phyloP scores from a whole-genome alignment of 73 alveolate species.

The Durusdinium trenchii region DNA sequence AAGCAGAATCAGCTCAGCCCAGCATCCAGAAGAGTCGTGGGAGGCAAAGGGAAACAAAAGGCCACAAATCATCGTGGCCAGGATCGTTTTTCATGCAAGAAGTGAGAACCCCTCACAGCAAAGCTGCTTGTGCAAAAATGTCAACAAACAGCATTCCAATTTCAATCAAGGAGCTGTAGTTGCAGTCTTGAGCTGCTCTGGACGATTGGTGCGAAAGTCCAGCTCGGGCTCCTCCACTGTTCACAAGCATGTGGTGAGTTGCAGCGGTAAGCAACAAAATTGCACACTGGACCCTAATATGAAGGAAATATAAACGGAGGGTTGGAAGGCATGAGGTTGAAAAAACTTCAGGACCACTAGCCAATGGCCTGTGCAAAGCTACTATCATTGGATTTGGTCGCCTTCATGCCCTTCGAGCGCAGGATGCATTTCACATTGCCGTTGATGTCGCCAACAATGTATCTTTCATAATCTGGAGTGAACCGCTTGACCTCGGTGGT shows the following conservation, averaged over 20 bases:
- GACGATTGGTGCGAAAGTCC: constrained; percentile 83
- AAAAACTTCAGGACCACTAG: background rate
- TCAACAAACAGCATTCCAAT: too few species aligned
- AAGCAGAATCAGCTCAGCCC: too few species aligned
- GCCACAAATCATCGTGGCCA: too few species aligned
- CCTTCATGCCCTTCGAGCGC: constrained; percentile 91
- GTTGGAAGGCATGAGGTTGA: background rate
- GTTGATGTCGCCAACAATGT: constrained; percentile 86
- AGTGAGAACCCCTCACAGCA: too few species aligned
- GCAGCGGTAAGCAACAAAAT: background rate
- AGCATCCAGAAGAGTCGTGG: too few species aligned
- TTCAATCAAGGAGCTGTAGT: constrained; percentile 26
- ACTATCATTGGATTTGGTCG: background rate
- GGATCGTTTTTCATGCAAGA: too few species aligned
- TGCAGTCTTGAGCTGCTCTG: constrained; percentile 84
- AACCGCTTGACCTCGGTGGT: constrained; percentile 62
- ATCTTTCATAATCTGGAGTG: constrained; percentile 60
- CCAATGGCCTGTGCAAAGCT: background rate
- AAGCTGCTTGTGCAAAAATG: too few species aligned
- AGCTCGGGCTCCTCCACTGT: constrained; percentile 55
- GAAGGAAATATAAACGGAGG: background rate
- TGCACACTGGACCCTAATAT: background rate
- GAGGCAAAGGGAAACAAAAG: too few species aligned
- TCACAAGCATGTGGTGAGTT: background rate
- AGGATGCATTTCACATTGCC: constrained; percentile 76